Percentiles rank a stretch among this genome's conserved stretches.
Conservation (phyloP, 2,329 filamentous ascomycete species). For the Fusarium illudens region DNA sequence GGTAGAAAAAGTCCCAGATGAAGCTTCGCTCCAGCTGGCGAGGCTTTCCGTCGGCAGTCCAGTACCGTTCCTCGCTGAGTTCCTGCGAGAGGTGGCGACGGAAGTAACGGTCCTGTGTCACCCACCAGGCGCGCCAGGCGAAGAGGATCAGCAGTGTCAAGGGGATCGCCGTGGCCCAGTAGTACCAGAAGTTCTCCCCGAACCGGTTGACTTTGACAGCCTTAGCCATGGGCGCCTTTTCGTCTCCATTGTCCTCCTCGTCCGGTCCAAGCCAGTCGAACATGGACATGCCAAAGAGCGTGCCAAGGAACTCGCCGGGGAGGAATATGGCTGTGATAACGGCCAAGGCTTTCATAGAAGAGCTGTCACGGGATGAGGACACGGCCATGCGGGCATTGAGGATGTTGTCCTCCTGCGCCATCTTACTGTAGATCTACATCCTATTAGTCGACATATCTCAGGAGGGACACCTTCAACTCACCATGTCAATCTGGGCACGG, state of each 20-base stretch:
- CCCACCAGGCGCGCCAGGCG: slow-evolving; percentile 58
- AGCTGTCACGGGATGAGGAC: slow-evolving; percentile 53
- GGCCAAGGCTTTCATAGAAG: slow-evolving; percentile 58
- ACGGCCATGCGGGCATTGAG: slow-evolving; percentile 54
- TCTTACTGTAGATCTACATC: slow-evolving; percentile 56
- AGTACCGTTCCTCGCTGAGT: slow-evolving; percentile 58
- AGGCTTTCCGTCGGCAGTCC: slow-evolving; percentile 55
- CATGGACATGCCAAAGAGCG: slow-evolving; percentile 58
- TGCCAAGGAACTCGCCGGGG: slow-evolving; percentile 56
- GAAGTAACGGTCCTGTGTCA: slow-evolving; percentile 57
- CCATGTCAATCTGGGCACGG: slow-evolving; percentile 57
- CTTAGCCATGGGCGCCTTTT: background rate
- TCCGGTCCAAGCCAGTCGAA: slow-evolving; percentile 55
- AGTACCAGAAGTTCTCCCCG: slow-evolving; percentile 55
- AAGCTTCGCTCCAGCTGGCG: slow-evolving; percentile 54
- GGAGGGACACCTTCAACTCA: slow-evolving; percentile 34
- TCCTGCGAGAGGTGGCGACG: slow-evolving; percentile 55
- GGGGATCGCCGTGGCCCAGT: slow-evolving; percentile 56
- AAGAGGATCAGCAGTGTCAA: slow-evolving; percentile 54
- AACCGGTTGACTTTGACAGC: slow-evolving; percentile 39
- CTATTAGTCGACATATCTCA: slow-evolving; percentile 9
- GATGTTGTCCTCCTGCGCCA: slow-evolving; percentile 59
- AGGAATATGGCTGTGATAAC: slow-evolving; percentile 60
- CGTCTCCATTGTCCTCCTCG: slow-evolving; percentile 40
- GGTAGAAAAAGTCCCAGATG: slow-evolving; percentile 54